Base-by-base conservation (phyloP, 2,329 filamentous ascomycete species). In the Alternaria sp. region DNA sequence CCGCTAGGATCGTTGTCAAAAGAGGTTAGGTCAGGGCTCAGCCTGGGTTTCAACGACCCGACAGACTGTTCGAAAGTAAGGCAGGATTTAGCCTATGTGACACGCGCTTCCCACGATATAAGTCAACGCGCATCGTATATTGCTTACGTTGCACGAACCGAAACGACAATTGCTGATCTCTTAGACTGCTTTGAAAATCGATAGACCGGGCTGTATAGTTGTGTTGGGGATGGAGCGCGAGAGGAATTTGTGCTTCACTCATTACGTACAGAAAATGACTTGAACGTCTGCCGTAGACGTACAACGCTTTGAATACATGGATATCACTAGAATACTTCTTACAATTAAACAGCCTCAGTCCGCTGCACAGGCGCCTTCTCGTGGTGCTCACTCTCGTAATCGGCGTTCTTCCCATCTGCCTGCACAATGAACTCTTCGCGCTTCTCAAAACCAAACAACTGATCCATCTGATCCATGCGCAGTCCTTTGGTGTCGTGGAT, bases 401-500 rank as follows among this genome's bases (percentile, higher is more conserved):
- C 62, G 0, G 26, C 41, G n/a, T 58, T 33, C 50, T 63, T 63
- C 25, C n/a, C 20, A 11, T 54, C 58, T 7, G 50, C 57, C 26
- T 63, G 25, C n/a, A 11, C 8, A 5, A 60, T 33, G 21, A 59
- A 56, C 43, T 67, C 62, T 33, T 65, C 58, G 53, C 70, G 64
- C 55, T 65, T 67, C 44, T 70, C 72, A 20, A 75, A 77, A 6
- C 78, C 79, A 63, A 81, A 80, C 18, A 80, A 46, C 9, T 71
- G 64, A 55, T 80, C 79, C 75, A 81, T 80, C 65, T 81, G 77
- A 43, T 80, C 79, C 46, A 79, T 71, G 4, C 75, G 69, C 26
- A 81, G 56, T 9, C 79, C 79, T 55, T 81, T 81, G 1, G 79
- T 81, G 65, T 81, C 79, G 28, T 77, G 77, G 30, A 81, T 78